Conservation (phyloP, 2,329 filamentous ascomycete species). For the Diaporthe citriasiana region DNA sequence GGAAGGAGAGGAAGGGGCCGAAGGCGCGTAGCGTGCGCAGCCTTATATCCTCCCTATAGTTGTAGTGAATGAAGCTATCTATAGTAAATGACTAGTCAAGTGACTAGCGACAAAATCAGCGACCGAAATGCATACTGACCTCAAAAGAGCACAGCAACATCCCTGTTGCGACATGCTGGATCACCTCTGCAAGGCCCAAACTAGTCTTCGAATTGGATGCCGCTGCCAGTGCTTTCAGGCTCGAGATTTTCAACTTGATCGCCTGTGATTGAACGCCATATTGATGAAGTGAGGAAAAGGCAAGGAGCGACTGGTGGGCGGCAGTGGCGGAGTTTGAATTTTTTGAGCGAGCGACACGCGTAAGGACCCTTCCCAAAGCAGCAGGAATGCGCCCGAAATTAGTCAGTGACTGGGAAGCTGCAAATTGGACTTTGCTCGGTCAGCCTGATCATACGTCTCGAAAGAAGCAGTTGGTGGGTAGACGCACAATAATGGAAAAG, state of each 20-base stretch:
- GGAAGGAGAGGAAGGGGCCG: too few relatives aligned
- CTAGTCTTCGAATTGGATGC: neutral
- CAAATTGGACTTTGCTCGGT: conserved; percentile 11
- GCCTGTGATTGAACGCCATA: conserved; percentile 16
- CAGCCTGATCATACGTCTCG: neutral
- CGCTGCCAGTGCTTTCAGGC: neutral
- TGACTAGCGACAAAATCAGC: neutral
- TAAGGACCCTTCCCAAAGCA: conserved; percentile 44
- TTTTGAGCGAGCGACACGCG: conserved; percentile 43
- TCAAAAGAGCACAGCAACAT: conserved; percentile 18
- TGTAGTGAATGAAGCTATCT: too few relatives aligned
- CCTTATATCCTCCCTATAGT: too few relatives aligned
- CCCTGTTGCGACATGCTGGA: neutral
- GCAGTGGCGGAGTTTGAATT: conserved; percentile 5
- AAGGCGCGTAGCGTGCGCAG: too few relatives aligned
- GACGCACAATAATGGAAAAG: conserved; percentile 20
- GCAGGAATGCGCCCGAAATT: conserved; percentile 44
- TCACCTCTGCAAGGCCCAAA: neutral
- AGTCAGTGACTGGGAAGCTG: conserved; percentile 46
- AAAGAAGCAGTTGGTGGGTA: neutral
- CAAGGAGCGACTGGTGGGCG: conserved; percentile 3
- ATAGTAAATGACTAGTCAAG: too few relatives aligned
- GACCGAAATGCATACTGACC: neutral
- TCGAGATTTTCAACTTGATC: conserved; percentile 6
- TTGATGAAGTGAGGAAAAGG: conserved; percentile 1